Base-by-base conservation (phyloP, 192 early-diverging fungal genomes). In the Umbelopsis vinacea region DNA sequence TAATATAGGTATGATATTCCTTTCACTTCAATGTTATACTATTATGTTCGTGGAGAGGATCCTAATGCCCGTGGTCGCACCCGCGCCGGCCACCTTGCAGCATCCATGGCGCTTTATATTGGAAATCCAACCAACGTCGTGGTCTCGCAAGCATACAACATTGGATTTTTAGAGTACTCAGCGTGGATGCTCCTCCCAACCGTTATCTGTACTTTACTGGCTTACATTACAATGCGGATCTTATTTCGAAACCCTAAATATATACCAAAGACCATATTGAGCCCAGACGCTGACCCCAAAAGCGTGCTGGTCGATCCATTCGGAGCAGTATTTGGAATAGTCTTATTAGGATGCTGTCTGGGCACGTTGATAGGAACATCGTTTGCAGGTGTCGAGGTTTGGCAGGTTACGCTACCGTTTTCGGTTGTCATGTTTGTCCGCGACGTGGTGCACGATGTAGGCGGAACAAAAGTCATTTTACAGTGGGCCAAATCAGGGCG, bases 121-220 rank as follows among this genome's bases (percentile, higher is more conserved):
- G 93, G 95, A 35, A 96, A 96, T 69, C 89, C 93, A 19, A 95
- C 94, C 9, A 95, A 97, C 75, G 89, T 97, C 14, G 85, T 97
- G 43, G 93, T 92, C 4, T 89, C 91, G 19, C 86, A 94, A 74
- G 93, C 92, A 2, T 93, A 88, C 69, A 74, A 76, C 22, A 87
- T 97, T 40, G 86, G 82, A 3, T 92, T 93, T 67, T 68, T 93
- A 12, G 83, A 82, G 22, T 97, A 94, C 73, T 88, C 92, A 12
- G 92, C 92, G 3, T 94, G 93, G 91, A 97, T 97, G 95, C 38
- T 86, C 6, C 70, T 93, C 0, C 95, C 95, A 10, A 88, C 88
- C 2, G 72, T 92, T 3, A 81, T 84, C 17, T 80, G 84, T 4
- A 78, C 88, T 0, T 67, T 87, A 0, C 46, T 88, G 3, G 86